Conservation (phyloP, 1,284 basidiomycete species). For the Thecaphora thlaspeos region DNA sequence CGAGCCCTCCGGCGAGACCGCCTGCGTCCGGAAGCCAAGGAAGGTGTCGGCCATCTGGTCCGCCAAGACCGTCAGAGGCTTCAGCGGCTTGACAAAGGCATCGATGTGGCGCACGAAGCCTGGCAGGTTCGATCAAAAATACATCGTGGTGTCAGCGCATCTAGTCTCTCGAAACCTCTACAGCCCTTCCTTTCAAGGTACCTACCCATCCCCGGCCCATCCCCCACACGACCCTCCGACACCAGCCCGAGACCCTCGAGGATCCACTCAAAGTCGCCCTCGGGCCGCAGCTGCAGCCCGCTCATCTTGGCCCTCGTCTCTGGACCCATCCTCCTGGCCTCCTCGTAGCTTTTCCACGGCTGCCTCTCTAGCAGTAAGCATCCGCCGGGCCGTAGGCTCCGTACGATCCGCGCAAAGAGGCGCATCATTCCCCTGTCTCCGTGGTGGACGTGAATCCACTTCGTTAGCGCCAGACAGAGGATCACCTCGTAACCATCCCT, state of each 20-base stretch:
- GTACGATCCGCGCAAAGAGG: conserved; percentile 15
- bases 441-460: conserved; percentile 35
- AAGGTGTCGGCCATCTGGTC: background rate
- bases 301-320: conserved; percentile 14
- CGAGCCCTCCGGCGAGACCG: background rate
- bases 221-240: conserved; percentile 4
- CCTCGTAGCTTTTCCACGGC: conserved; percentile 24
- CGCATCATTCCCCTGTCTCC: conserved; percentile 12
- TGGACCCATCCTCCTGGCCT: conserved; percentile 7
- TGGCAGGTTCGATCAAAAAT: background rate
- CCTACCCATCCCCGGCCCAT: conserved; percentile 9
- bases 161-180: no score
- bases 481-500: conserved; percentile 5
- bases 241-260: conserved; percentile 10
- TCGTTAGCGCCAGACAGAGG: conserved; percentile 28
- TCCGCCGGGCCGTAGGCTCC: conserved; percentile 6
- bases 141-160: no score
- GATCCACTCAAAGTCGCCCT: conserved; percentile 23
- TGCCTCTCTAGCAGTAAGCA: conserved; percentile 19
- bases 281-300: conserved; percentile 15
- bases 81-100: background rate
- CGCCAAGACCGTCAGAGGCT: background rate
- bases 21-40: background rate
- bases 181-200: background rate
- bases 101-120: background rate